Percentiles rank a stretch among this genome's conserved stretches.
Conservation (phyloP, 495 filamentous ascomycete genomes). For the Astrothelium macrocarpum region DNA sequence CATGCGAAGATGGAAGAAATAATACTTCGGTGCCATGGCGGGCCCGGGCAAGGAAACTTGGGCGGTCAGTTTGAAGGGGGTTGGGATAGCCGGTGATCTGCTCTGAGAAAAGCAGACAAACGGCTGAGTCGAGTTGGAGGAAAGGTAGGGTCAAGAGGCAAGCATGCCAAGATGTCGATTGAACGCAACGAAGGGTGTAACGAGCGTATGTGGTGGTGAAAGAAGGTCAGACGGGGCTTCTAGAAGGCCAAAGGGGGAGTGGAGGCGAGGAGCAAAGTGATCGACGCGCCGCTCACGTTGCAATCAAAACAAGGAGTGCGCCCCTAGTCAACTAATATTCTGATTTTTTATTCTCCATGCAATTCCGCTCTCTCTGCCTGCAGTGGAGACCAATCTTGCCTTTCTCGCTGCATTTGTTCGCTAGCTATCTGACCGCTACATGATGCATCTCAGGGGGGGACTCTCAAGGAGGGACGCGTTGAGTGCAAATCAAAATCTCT, state of each 20-base stretch:
- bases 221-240: conserved; percentile 4
- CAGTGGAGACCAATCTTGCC: not conserved
- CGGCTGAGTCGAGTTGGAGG: not conserved
- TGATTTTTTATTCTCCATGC: not conserved
- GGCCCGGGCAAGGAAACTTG: not conserved
- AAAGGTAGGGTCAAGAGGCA: not conserved
- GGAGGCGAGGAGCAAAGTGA: not conserved
- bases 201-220: not conserved
- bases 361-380: not conserved
- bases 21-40: conserved; percentile 1
- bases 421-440: not conserved
- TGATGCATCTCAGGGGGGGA: not conserved
- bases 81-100: not conserved
- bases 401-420: not conserved
- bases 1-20: not conserved
- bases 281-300: conserved; percentile 1
- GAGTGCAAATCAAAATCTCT: not conserved
- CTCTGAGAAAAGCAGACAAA: not conserved
- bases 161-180: too few relatives aligned
- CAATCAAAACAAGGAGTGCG: not conserved
- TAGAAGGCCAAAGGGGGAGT: not conserved
- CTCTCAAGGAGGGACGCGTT: not conserved
- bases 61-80: not conserved
- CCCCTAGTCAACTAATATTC: not conserved
- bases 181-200: too few relatives aligned